Percentiles rank a stretch among this genome's conserved stretches.
Conservation (phyloP, 805 yeast species). For the Ogataea paraovalis region DNA sequence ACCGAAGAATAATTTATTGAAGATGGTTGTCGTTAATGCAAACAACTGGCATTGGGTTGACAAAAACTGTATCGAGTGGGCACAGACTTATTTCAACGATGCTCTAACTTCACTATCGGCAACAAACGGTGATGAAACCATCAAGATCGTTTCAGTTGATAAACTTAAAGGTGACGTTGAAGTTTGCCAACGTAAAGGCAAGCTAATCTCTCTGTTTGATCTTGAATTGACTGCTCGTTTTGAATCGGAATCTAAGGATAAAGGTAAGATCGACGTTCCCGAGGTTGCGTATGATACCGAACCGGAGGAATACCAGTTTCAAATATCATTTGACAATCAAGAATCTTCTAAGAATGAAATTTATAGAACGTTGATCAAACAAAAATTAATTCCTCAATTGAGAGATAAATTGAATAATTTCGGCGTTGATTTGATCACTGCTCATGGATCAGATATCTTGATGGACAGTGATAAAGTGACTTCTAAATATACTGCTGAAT, state of each 20-base stretch:
- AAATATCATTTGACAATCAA: conserved; percentile 56
- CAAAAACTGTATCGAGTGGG: conserved; percentile 93
- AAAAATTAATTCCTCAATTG: conserved; percentile 62
- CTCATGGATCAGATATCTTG: conserved; percentile 86
- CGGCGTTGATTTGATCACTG: conserved; percentile 70
- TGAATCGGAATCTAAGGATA: conserved; percentile 39
- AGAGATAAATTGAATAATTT: conserved; percentile 58
- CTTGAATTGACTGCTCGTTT: conserved; percentile 62
- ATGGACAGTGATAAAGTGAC: conserved; percentile 63
- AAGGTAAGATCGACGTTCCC: conserved; percentile 79
- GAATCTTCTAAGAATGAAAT: conserved; percentile 50
- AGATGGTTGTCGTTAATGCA: conserved; percentile 93
- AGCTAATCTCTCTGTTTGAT: conserved; percentile 88
- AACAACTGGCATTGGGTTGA: conserved; percentile 99
- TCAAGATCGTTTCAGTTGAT: conserved; percentile 42
- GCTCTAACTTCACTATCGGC: conserved; percentile 51
- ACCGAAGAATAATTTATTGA: too few relatives aligned
- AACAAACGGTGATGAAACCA: conserved; percentile 28
- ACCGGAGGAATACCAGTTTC: conserved; percentile 80
- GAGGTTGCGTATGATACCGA: conserved; percentile 93
- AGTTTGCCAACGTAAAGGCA: conserved; percentile 95
- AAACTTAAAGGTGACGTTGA: conserved; percentile 93
- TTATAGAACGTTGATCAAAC: conserved; percentile 42
- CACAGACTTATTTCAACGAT: conserved; percentile 67
- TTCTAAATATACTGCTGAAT: conserved; percentile 46